phyloP scores from a whole-genome alignment of 495 filamentous ascomycete species.

The Letharia columbiana region DNA sequence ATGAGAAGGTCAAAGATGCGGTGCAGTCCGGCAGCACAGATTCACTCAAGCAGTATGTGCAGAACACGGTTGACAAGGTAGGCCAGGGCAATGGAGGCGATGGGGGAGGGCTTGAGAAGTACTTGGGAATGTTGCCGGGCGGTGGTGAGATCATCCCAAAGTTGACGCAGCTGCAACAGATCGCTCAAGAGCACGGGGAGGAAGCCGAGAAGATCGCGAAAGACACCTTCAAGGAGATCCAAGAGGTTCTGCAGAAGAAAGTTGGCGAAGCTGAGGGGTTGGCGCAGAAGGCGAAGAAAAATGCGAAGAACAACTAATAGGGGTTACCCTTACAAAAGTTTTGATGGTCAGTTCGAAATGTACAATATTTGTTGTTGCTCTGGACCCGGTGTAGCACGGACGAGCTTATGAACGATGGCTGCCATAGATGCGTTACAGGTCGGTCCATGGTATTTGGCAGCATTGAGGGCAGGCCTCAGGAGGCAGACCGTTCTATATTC shows the following conservation, averaged over 20 bases:
- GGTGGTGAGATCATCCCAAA: slow-evolving; percentile 49
- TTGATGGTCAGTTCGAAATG: background rate
- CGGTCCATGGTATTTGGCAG: background rate
- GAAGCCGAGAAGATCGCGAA: slow-evolving; percentile 53
- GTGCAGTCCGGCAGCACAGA: slow-evolving; percentile 46
- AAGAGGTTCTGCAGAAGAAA: slow-evolving; percentile 39
- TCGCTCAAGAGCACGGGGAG: slow-evolving; percentile 48
- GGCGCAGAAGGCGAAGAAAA: slow-evolving; percentile 32
- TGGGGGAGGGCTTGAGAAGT: slow-evolving; percentile 37
- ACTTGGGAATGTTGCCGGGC: slow-evolving; percentile 44
- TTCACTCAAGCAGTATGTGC: slow-evolving; percentile 50
- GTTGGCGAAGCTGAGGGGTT: slow-evolving; percentile 36
- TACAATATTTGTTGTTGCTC: background rate
- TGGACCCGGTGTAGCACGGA: background rate
- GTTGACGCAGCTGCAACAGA: slow-evolving; percentile 43
- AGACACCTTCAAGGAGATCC: slow-evolving; percentile 48
- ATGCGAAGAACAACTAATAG: slow-evolving; percentile 17
- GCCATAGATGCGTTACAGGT: background rate
- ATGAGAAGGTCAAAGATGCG: slow-evolving; percentile 44
- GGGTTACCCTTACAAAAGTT: background rate
- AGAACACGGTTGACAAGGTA: slow-evolving; percentile 44
- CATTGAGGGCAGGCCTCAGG: background rate
- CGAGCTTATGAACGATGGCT: background rate
- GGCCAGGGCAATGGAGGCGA: slow-evolving; percentile 35
- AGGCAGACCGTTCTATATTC: too few relatives aligned